These are phyloP conservation scores for Chrysoporthe cubensis DNA, from an alignment of 2,329 filamentous ascomycete genomes.

Conservation along the genomic window DNA sequence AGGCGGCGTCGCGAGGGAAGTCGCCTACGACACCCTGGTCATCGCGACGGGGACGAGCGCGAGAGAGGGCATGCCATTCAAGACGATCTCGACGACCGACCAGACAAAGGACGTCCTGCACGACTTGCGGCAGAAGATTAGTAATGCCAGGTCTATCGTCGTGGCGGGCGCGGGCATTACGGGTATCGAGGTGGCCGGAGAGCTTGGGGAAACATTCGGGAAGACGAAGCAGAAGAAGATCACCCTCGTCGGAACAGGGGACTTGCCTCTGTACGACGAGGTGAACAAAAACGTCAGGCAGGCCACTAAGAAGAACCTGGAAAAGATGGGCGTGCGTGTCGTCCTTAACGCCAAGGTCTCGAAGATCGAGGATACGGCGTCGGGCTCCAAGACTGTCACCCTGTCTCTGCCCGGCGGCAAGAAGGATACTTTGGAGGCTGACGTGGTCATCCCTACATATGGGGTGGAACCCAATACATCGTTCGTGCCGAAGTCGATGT, in stretches of 20 bases:
- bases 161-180: constrained; percentile 56
- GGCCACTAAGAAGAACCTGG: constrained; percentile 44
- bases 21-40: constrained; percentile 57
- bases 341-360: constrained; percentile 25
- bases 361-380: constrained; percentile 37
- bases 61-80: constrained; percentile 53
- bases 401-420: constrained; percentile 10
- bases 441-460: constrained; percentile 52
- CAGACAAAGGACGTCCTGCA: constrained; percentile 46
- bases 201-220: constrained; percentile 54
- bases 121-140: constrained; percentile 43
- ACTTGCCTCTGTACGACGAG: constrained; percentile 43
- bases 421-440: constrained; percentile 42
- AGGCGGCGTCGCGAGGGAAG: constrained; percentile 39
- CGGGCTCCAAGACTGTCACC: constrained; percentile 34
- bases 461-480: constrained; percentile 50
- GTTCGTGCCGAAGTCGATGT: constrained; percentile 35
- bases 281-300: constrained; percentile 44
- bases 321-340: constrained; percentile 38
- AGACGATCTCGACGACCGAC: constrained; percentile 47
- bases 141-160: constrained; percentile 51
- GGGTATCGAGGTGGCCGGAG: constrained; percentile 55
- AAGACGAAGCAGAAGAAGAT: constrained; percentile 48
- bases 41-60: constrained; percentile 58
- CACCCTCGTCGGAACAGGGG: constrained; percentile 45